Base-by-base conservation (phyloP, 306 rosid species). In the Mimosa pudica region DNA sequence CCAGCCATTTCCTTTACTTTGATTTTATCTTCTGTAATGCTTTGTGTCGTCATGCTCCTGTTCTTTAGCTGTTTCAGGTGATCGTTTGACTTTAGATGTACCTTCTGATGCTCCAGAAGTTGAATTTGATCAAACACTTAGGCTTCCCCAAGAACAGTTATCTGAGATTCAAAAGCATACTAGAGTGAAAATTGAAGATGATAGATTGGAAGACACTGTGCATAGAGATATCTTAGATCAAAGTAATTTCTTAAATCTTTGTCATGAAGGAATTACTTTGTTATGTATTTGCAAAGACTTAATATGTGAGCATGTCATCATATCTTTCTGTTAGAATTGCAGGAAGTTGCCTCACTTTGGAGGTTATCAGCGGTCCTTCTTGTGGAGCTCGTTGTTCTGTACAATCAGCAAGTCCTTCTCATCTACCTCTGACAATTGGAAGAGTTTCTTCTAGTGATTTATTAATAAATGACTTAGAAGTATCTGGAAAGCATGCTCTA, bases 401-500 rank as follows among this genome's bases (percentile, higher is more conserved):
- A 52, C 89, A 61, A 81, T 93, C 97, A 30, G 81, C 88, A 44
- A 80, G 77, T 63, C 75, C 91, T 14, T 84, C 96, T 75, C 86
- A 74, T 84, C 85, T 90, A 44, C 96, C 96, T 5, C 77, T 96
- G 65, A 91, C 96, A 14, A 76, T 96, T 73, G 98, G 99, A 78
- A 91, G 99, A 81, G 87, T 91, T 82, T 72, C 92, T 79, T 95
- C 97, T 0, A 91, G 96, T 87, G 97, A 96, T 87, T 75, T 96
- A 79, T 51, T 85, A 67, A 77, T 96, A 76, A 90, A 88, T 75
- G 98, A 96, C 79, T 88, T 90, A 0, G 99, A 96, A 84, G 98
- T 96, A 33, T 96, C 99, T 4, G 99, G 99, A 82, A 96, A 90
- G 85, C 98, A 96, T 82, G 98, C 98, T 12, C 58, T 89, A 74